phyloP scores from a whole-genome alignment of 768 basidiomycete species.

The Vararia minispora region DNA sequence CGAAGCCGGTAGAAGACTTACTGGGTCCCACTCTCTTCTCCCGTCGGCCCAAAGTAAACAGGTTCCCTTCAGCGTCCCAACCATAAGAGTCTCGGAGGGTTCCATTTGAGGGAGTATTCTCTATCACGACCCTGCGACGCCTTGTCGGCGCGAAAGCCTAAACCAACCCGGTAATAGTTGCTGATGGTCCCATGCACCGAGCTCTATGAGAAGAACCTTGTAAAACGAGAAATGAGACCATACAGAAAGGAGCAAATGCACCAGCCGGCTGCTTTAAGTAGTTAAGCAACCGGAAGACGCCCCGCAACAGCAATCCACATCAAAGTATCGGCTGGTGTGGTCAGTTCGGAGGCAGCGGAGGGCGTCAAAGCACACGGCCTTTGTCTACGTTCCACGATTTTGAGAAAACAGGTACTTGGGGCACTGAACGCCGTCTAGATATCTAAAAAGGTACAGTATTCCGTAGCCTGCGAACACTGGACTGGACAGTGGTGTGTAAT shows the following conservation, averaged over 20 bases:
- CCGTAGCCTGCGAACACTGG: too few relatives aligned
- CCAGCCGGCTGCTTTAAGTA: too few relatives aligned
- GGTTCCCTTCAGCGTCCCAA: conserved; percentile 57
- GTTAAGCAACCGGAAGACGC: too few relatives aligned
- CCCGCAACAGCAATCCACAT: too few relatives aligned
- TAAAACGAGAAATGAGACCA: conserved; percentile 34
- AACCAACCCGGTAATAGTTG: not conserved
- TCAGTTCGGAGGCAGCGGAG: too few relatives aligned
- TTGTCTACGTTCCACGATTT: too few relatives aligned
- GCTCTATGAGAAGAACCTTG: conserved; percentile 49
- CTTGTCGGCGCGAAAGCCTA: conserved; percentile 25
- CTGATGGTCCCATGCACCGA: conserved; percentile 22
- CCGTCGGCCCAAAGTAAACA: conserved; percentile 69
- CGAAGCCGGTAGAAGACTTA: too few relatives aligned
- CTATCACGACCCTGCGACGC: conserved; percentile 49
- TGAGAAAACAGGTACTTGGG: conserved; percentile 41
- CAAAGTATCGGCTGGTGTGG: conserved; percentile 53
- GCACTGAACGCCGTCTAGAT: conserved; percentile 37
- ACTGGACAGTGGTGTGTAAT: too few relatives aligned
- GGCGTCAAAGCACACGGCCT: too few relatives aligned
- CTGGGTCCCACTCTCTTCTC: too few relatives aligned
- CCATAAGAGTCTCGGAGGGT: conserved; percentile 53
- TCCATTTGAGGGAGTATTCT: conserved; percentile 40
- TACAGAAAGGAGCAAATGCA: not conserved
- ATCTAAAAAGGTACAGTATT: too few relatives aligned